Percentiles rank a stretch among this genome's conserved stretches.
Conservation (phyloP, 208 protist species). For the Trypanosomatidae sp. region DNA sequence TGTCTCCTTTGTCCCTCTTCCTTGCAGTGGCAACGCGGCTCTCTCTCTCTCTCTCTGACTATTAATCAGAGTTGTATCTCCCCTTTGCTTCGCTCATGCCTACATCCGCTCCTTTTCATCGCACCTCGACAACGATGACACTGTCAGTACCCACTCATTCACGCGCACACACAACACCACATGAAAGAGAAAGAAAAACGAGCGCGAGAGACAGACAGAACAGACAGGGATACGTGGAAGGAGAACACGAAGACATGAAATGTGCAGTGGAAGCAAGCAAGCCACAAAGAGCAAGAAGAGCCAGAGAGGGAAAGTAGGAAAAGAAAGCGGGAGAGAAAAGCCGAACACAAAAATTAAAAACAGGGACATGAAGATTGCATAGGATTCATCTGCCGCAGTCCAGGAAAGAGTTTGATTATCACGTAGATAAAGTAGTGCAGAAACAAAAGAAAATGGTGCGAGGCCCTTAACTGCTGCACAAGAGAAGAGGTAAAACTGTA, state of each 20-base stretch:
- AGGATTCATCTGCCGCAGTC: background rate
- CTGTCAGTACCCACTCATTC: background rate
- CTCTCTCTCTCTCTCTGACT: background rate
- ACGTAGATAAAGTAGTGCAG: background rate
- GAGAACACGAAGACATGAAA: slow-evolving; percentile 1
- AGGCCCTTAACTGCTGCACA: background rate
- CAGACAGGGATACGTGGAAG: background rate
- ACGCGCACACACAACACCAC: background rate
- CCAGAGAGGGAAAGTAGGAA: background rate
- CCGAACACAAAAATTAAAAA: background rate
- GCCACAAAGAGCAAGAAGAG: background rate
- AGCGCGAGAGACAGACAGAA: background rate
- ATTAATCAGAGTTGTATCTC: background rate
- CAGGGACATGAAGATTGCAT: background rate
- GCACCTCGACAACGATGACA: background rate
- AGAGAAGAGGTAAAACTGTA: background rate
- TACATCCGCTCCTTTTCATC: background rate
- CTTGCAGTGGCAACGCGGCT: background rate
- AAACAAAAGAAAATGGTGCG: background rate
- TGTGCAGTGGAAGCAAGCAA: background rate
- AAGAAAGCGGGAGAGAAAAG: background rate
- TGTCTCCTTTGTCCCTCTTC: background rate
- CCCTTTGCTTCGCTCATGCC: background rate
- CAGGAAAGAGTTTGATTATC: background rate
- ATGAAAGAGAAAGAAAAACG: background rate